Evolutionary conservation across 352 stramenopile species (phyloP), one percentile per base, ranked within the genome.

Genomic region (Sclerospora graminicola): DNA sequence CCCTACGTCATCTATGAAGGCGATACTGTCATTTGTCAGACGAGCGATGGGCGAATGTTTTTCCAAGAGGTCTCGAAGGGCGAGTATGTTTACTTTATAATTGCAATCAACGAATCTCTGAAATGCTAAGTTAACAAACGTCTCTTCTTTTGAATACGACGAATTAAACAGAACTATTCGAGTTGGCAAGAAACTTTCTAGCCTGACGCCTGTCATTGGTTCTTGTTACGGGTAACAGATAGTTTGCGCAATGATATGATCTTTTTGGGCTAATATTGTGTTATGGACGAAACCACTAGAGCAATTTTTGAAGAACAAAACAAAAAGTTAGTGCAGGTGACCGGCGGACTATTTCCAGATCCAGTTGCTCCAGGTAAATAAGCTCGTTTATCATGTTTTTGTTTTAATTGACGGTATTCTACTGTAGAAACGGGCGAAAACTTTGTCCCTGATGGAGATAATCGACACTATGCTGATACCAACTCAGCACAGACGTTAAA

Each of bases 21-120:
- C 45, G 80, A 92, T 57, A 89, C 80, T 1, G 77, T 92, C 14
- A 87, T 92, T 52, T 92, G 80, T 49, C 68, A 92, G 55, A 89
- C 77, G 7, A 89, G 77, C 44, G 80, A 92, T 23, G 77, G 73
- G 7, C 72, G 80, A 24, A 78, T 89, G 59, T 92, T 92, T 64
- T 92, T 92, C 56, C 75, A 89, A 54, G 53, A 65, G 37, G 61
- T 86, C 53, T 69, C 67, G 18, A 74, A 70, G 49, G 72, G 83
- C 58, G 70, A 82, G 77, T 87, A 43, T 36, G 73, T 47, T 21
- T n/a, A 41, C 32, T 18, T 33, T 33, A 8, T 4, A 4, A 10
- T 10, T 33, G 15, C 8, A 4, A 13, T 33, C 28, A n/a, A 3
- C n/a, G n/a, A n/a, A n/a, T n/a, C n/a, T n/a, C n/a, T n/a, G n/a